Conservation (phyloP, 768 basidiomycete species). For the Tubosaeta brunneosetosa region DNA sequence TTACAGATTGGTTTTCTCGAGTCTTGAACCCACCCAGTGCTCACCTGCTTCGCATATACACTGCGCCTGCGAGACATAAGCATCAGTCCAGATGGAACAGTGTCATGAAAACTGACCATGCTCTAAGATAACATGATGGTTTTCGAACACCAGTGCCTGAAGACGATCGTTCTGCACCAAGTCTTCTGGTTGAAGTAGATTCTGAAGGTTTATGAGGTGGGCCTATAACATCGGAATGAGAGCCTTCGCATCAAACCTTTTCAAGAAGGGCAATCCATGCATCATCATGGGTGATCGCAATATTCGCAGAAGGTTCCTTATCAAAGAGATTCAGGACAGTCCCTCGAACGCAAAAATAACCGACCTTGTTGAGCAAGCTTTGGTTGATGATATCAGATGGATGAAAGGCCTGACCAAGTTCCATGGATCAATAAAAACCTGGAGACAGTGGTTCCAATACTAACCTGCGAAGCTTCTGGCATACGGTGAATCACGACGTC, state of each 20-base stretch:
- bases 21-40: too few species aligned
- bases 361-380: background rate
- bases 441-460: background rate
- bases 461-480: background rate
- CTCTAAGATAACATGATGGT: background rate
- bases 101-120: background rate
- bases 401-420: constrained; percentile 4
- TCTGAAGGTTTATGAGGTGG: too few species aligned
- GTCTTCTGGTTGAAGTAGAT: too few species aligned
- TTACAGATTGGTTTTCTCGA: background rate
- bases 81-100: background rate
- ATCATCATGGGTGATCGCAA: background rate
- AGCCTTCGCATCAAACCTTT: too few species aligned
- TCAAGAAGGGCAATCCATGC: too few species aligned
- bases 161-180: too few species aligned
- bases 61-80: background rate
- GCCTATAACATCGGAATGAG: too few species aligned
- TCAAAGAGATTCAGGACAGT: background rate
- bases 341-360: background rate
- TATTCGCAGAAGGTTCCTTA: background rate
- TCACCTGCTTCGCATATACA: constrained; percentile 11
- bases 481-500: too few species aligned
- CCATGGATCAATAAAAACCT: background rate
- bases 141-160: background rate
- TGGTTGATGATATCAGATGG: constrained; percentile 9